Conservation (phyloP, 2,329 filamentous ascomycete genomes). For the Diaporthe sp. region DNA sequence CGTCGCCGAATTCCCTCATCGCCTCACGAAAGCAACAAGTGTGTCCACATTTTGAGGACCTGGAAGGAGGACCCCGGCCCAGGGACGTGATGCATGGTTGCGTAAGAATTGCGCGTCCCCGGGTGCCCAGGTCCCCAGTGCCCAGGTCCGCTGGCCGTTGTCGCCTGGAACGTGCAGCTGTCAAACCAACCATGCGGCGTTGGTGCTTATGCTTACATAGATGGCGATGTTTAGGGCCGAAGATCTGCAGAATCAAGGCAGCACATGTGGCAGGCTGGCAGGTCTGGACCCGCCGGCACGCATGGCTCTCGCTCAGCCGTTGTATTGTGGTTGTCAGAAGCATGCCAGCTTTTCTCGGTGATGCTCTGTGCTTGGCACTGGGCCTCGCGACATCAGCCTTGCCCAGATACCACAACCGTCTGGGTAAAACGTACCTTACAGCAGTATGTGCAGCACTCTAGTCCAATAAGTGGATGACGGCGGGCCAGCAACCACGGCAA, state of each 20-base stretch:
- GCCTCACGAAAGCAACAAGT: background rate
- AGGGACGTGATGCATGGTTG: slow-evolving; percentile 25
- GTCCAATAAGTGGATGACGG: background rate
- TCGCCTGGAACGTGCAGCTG: slow-evolving; percentile 13
- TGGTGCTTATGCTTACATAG: slow-evolving; percentile 28
- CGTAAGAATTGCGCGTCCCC: slow-evolving; percentile 16
- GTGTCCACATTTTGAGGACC: background rate
- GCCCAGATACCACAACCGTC: background rate
- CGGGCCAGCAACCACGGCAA: background rate
- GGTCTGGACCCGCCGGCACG: background rate
- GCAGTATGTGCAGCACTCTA: background rate
- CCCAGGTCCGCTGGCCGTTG: background rate
- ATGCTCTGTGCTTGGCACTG: background rate
- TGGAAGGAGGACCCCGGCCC: background rate
- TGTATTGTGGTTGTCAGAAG: background rate
- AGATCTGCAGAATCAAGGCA: slow-evolving; percentile 21
- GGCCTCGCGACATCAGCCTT: slow-evolving; percentile 8
- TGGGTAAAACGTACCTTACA: background rate
- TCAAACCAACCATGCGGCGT: slow-evolving; percentile 9
- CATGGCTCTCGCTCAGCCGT: slow-evolving; percentile 24
- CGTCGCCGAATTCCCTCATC: background rate
- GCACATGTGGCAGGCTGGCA: slow-evolving; percentile 6
- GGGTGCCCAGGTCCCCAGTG: background rate
- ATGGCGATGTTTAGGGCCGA: slow-evolving; percentile 15
- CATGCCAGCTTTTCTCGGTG: background rate